Base-by-base conservation (phyloP, 2,329 filamentous ascomycete genomes). In the Colletotrichum limetticola region DNA sequence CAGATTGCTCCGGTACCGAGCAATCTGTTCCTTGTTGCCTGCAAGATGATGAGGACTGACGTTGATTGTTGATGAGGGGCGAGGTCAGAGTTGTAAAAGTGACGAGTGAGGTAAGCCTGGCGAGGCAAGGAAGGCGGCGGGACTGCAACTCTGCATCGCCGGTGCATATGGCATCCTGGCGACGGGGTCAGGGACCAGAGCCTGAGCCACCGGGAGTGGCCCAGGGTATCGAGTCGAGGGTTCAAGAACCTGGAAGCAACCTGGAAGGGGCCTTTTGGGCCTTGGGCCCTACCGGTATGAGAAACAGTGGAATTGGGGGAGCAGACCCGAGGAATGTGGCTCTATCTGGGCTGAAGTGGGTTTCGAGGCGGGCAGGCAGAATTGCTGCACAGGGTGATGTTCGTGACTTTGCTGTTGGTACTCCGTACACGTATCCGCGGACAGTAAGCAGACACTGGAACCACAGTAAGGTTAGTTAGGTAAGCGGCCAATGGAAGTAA, bases 271-370 rank as follows among this genome's bases (percentile, higher is more conserved):
- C 37, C 16, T 42, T 42, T 42, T 16, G 37, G 37, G 7, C 42
- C 42, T 49, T 49, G 19, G n/a, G 58, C 22, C 46, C 61, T 68
- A 28, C 22, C 24, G 58, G 30, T 16, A 55, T 42, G 35, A 60
- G 64, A 72, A 72, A 65, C 66, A 65, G 55, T 70, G 66, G 70
- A 61, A 72, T 64, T 66, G 42, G 70, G 57, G 46, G 60, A 58
- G 60, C 60, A 52, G 60, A 28, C 35, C 59, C 59, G 35, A 64
- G 70, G 66, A 72, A 72, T 70, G 70, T 60, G 57, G 57, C 42
- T 46, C 46, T 56, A 35, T 70, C 66, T 70, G 60, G 70, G 66
- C 70, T 70, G 70, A 72, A 72, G 70, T 72, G 70, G 70, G 28
- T 58, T 64, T 26, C 12, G 46, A 42, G 42, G 35, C 52, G 28